Evolutionary conservation across 805 yeast genomes (phyloP), one percentile per base, ranked within the genome.

Genomic region (Candida piceae): DNA sequence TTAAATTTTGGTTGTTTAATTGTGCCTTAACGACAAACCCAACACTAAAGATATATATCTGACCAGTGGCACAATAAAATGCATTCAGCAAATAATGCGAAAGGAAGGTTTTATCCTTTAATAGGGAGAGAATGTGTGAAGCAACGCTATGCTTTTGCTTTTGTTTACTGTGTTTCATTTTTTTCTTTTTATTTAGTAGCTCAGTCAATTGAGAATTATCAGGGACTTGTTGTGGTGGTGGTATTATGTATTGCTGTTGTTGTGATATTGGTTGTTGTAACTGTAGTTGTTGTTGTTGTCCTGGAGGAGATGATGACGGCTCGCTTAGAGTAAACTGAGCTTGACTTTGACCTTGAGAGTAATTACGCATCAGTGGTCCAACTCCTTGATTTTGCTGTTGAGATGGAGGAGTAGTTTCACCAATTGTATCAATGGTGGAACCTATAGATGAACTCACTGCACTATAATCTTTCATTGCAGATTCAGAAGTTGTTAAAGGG

Each of bases 11-110:
- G 24, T 50, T 53, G 42, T 52, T 59, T 10, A 62, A 57, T 43
- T 69, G 71, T 0, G 73, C 69, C 34, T 63, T 70, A 8, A 80
- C 83, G n/a, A 84, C 69, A 49, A 78, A 83, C 0, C 94, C 94
- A 24, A 84, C 79, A 3, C 84, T 72, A 50, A 70, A 84, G 19
- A 84, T 82, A 52, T 82, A 84, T 57, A 76, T 72, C 53, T 82
- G 89, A 4, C 88, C 84, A 29, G 78, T 64, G 1, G 85, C 80
- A 51, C 80, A 74, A 30, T 75, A 58, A 5, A 74, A 55, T 0
- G 84, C 75, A 17, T 80, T 62, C n/a, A 77, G 65, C 6, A 75
- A 31, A 46, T 67, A 79, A 45, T 76, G 80, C 7, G 69, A 58
- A 15, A 78, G 42, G 40, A 78, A 83, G 2, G 60, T 48, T 15